Evolutionary conservation across 2,329 filamentous ascomycete species (phyloP).

Genomic region (Fusarium chuoi): DNA sequence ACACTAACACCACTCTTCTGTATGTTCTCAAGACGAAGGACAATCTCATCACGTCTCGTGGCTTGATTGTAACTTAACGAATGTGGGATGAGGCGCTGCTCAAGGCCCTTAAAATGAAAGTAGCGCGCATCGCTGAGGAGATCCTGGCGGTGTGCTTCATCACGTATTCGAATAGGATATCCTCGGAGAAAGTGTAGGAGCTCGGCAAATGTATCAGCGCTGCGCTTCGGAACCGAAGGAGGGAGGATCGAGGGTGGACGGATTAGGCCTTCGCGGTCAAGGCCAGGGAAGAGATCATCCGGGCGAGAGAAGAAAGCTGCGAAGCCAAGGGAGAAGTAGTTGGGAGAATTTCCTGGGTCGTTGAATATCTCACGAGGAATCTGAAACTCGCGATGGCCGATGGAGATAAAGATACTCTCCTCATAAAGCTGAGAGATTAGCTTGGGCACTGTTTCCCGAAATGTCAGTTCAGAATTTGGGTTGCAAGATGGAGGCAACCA

Average conservation of each 20-base stretch:
- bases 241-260: slow-evolving; percentile 88
- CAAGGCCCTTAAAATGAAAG: slow-evolving; percentile 90
- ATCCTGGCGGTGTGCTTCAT: slow-evolving; percentile 79
- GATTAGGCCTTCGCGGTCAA: slow-evolving; percentile 80
- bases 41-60: slow-evolving; percentile 77
- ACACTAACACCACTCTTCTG: slow-evolving; percentile 85
- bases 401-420: slow-evolving; percentile 90
- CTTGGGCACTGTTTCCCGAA: slow-evolving; percentile 72
- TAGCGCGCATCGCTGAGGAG: slow-evolving; percentile 89
- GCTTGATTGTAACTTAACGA: slow-evolving; percentile 78
- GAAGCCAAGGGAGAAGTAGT: slow-evolving; percentile 94
- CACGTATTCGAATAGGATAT: slow-evolving; percentile 81
- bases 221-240: slow-evolving; percentile 82
- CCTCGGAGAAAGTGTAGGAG: slow-evolving; percentile 84
- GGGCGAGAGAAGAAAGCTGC: slow-evolving; percentile 86
- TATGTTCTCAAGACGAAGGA: slow-evolving; percentile 85
- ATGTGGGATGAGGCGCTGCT: slow-evolving; percentile 86
- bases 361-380: slow-evolving; percentile 90
- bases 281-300: slow-evolving; percentile 84
- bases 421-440: slow-evolving; percentile 92
- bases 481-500: slow-evolving; percentile 47
- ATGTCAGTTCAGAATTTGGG: neutral
- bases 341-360: slow-evolving; percentile 88
- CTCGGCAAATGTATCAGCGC: slow-evolving; percentile 85
- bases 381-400: slow-evolving; percentile 87